Evolutionary conservation across 495 filamentous ascomycete genomes (phyloP), one percentile per base, ranked within the genome.

Genomic region (Hapsidospora chrysogenum): DNA sequence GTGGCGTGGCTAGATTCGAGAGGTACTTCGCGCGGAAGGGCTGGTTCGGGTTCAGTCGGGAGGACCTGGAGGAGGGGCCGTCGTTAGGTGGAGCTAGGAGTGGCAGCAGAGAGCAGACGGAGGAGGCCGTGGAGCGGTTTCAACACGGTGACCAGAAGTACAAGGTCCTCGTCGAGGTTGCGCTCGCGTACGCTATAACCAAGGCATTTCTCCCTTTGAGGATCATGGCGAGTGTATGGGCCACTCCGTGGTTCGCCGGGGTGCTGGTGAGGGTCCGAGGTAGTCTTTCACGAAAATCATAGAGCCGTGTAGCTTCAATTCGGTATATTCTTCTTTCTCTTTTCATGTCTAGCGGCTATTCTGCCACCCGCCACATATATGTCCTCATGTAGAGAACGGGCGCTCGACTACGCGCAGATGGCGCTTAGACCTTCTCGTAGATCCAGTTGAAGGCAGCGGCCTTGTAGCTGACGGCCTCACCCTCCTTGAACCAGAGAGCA

Each of bases 161-260:
- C 33, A 62, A 63, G 27, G 57, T 79, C 35, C 58, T 78, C 13
- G 45, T 75, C 13, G 67, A 78, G 56, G 70, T 94, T 34, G 87
- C 80, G 11, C 78, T 86, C 23, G 89, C 89, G 14, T 97, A 82
- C 57, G 80, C 81, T 1, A 61, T 94, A 38, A 85, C 79, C 13
- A 97, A 97, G 52, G 74, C 78, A 14, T 45, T 93, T 38, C 51
- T 94, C 42, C 83, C 89, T 4, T 43, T 78, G 6, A 63, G 89
- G 41, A 65, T 97, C 39, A 64, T 70, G 4, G 47, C 70, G 10
- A 92, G 86, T 54, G 62, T 92, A 17, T 89, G 78, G 81, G 78
- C 71, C 10, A 94, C 89, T 35, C 89, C 89, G 28, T 95, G 85
- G 86, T 89, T 95, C 65, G 87, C 89, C 14, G 69, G 75, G 32